These are phyloP conservation scores for Fomitopsis pulvina DNA, from an alignment of 768 basidiomycete genomes.

Conservation along the genomic window DNA sequence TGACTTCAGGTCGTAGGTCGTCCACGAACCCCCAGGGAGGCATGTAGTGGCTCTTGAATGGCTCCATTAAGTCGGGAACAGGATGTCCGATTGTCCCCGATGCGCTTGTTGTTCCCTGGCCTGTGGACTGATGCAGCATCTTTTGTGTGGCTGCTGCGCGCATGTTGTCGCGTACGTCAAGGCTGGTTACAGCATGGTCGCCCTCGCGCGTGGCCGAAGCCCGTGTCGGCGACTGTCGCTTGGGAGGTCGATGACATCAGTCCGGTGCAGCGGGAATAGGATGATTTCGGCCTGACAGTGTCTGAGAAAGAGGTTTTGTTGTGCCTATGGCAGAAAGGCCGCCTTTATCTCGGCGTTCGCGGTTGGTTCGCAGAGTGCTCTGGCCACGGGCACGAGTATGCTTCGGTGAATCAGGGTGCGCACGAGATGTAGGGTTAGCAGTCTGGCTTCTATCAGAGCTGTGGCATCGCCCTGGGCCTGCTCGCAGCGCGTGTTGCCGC, in stretches of 20 bases:
- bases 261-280: not conserved
- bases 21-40: no score
- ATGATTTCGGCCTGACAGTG: not conserved
- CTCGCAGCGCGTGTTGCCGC: conserved; percentile 4
- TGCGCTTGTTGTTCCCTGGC: not conserved
- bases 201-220: no score
- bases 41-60: no score
- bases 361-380: conserved; percentile 3
- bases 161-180: not conserved
- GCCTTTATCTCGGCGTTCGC: conserved; percentile 17
- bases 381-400: conserved; percentile 2
- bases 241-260: conserved; percentile 1
- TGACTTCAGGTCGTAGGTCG: no score
- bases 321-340: conserved; percentile 16
- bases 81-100: no score
- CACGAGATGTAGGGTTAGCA: conserved; percentile 15
- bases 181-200: not conserved
- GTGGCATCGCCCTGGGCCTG: not conserved
- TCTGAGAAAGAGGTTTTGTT: not conserved
- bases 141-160: not conserved
- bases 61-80: no score
- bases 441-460: conserved; percentile 23
- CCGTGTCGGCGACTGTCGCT: not conserved
- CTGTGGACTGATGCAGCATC: not conserved
- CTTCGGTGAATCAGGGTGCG: conserved; percentile 14